These are phyloP conservation scores for Ceratobasidium sp. DNA, from an alignment of 1,284 basidiomycete species.

Conservation along the genomic window DNA sequence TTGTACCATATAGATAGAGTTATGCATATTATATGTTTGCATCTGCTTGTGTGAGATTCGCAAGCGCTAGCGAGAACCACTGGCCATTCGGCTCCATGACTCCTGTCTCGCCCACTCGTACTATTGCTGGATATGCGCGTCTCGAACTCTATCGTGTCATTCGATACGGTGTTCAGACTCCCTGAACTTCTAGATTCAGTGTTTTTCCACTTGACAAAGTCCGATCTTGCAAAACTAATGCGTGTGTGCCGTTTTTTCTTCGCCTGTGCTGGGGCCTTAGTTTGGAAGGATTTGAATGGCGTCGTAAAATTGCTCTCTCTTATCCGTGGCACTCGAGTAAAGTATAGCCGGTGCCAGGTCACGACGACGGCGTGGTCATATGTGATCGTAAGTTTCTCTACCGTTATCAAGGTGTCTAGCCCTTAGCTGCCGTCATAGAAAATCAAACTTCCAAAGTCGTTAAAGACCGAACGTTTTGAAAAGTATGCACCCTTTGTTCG, in stretches of 20 bases:
- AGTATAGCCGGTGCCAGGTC: neutral
- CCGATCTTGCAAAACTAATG: constrained; percentile 28
- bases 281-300: constrained; percentile 14
- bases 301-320: constrained; percentile 16
- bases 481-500: constrained; percentile 15
- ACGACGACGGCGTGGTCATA: neutral
- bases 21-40: neutral
- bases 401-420: neutral
- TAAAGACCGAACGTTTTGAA: constrained; percentile 11
- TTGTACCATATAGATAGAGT: neutral
- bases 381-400: neutral
- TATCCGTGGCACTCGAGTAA: neutral
- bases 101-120: neutral
- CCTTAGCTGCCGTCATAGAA: neutral
- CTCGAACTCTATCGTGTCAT: neutral
- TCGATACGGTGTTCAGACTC: neutral
- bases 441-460: neutral
- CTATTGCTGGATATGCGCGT: neutral
- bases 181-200: constrained; percentile 8
- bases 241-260: constrained; percentile 24
- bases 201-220: neutral
- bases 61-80: neutral
- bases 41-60: neutral
- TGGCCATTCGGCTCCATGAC: neutral
- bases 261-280: constrained; percentile 1